Evolutionary conservation across 108 stramenopile genomes (phyloP).

Genomic region (Schizochytrium sp.): DNA sequence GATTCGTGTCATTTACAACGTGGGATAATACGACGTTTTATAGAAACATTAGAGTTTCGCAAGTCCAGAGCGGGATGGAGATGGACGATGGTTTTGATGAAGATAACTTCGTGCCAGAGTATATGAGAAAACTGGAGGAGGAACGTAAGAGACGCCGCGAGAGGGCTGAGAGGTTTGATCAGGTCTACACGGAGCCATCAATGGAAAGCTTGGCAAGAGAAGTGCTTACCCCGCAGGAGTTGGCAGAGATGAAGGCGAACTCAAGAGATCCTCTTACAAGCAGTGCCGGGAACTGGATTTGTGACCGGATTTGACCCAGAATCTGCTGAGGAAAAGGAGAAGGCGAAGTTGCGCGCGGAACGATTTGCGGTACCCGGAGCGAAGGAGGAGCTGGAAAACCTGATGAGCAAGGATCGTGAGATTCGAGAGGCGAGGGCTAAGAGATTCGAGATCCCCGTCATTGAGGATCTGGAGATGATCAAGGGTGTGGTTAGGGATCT

Average conservation of each 20-base stretch:
- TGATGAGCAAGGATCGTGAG: slow-evolving; percentile 30
- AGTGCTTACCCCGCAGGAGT: neutral
- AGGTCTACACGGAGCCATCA: slow-evolving; percentile 6
- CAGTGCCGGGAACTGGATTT: neutral
- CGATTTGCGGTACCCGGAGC: neutral
- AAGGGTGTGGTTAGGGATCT: slow-evolving; percentile 12
- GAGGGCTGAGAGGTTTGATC: slow-evolving; percentile 14
- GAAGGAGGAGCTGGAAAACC: neutral
- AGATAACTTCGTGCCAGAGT: slow-evolving; percentile 5
- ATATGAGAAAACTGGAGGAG: slow-evolving; percentile 51
- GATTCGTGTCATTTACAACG: slow-evolving; percentile 30
- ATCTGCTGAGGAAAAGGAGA: slow-evolving; percentile 54
- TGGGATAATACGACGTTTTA: slow-evolving; percentile 33
- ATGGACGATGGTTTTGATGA: slow-evolving; percentile 46
- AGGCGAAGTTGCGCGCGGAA: slow-evolving; percentile 37
- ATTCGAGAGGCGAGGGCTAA: slow-evolving; percentile 38
- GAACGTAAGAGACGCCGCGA: slow-evolving; percentile 11
- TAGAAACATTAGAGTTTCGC: slow-evolving; percentile 7
- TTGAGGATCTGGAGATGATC: slow-evolving; percentile 4
- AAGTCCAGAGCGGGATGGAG: slow-evolving; percentile 42
- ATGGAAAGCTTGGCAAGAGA: slow-evolving; percentile 16
- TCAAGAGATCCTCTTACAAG: neutral
- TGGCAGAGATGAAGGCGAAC: slow-evolving; percentile 56
- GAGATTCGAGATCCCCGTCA: slow-evolving; percentile 48
- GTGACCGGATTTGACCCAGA: slow-evolving; percentile 40